Conservation (phyloP, 345 rosid genomes). For the Punica granatum region DNA sequence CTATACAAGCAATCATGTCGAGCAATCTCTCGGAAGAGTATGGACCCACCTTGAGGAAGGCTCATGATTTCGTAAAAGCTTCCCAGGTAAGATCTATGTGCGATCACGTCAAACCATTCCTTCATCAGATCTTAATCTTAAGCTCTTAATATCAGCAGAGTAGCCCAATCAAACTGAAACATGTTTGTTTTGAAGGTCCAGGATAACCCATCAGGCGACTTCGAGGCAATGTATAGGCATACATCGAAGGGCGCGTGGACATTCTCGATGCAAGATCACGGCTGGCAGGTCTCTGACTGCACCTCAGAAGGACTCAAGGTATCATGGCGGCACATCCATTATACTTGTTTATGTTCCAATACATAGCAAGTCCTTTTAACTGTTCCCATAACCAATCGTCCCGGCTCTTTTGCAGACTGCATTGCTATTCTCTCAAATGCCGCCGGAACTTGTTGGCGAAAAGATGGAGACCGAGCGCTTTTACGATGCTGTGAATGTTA, state of each 20-base stretch:
- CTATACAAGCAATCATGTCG: conserved; percentile 53
- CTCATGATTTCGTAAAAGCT: conserved; percentile 43
- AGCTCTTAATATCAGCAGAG: background rate
- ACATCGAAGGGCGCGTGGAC: conserved; percentile 65
- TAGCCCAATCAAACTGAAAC: background rate
- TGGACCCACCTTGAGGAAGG: conserved; percentile 41
- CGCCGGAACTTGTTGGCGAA: conserved; percentile 31
- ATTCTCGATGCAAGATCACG: conserved; percentile 56
- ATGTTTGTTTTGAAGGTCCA: conserved; percentile 25
- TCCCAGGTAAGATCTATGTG: conserved; percentile 38
- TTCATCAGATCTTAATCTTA: background rate
- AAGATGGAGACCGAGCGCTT: conserved; percentile 21
- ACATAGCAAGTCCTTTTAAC: background rate
- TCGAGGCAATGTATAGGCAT: conserved; percentile 53
- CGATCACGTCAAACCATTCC: background rate
- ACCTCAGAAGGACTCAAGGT: conserved; percentile 68
- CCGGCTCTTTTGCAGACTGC: conserved; percentile 18
- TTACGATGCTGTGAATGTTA: conserved; percentile 39
- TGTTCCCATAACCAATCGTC: background rate
- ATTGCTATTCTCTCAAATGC: conserved; percentile 35
- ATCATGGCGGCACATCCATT: background rate
- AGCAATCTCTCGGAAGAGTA: conserved; percentile 32
- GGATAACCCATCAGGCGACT: conserved; percentile 54
- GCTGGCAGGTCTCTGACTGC: conserved; percentile 73
- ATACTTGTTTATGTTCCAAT: background rate